phyloP scores from a whole-genome alignment of 2,329 filamentous ascomycete species.

The Penicillium freii region DNA sequence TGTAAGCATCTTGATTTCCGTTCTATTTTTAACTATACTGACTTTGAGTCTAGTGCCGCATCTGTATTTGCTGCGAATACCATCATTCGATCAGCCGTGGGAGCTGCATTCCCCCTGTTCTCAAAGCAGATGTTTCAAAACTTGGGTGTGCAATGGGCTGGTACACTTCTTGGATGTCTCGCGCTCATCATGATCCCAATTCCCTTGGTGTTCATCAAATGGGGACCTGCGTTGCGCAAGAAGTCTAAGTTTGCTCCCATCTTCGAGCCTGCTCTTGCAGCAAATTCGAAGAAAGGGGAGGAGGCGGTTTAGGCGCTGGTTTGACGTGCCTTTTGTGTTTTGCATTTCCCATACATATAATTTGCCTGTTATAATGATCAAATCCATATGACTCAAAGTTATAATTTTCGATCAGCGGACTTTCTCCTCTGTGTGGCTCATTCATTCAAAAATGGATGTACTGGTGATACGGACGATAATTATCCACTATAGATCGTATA shows the following conservation, averaged over 20 bases:
- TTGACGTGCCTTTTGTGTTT: not conserved
- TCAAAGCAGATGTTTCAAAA: constrained; percentile 40
- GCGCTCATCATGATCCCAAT: constrained; percentile 41
- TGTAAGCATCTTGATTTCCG: constrained; percentile 30
- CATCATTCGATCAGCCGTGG: constrained; percentile 38
- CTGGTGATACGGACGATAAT: too few species aligned
- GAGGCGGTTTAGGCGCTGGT: constrained; percentile 8
- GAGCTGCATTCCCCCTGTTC: constrained; percentile 39
- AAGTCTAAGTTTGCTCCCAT: constrained; percentile 30
- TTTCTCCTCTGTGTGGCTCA: not conserved
- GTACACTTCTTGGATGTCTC: constrained; percentile 40
- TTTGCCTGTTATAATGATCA: not conserved
- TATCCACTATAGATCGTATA: too few species aligned
- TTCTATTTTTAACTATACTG: not conserved
- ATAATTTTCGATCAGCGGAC: not conserved
- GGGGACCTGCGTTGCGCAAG: constrained; percentile 31
- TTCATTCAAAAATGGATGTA: not conserved
- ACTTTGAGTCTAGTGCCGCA: constrained; percentile 29
- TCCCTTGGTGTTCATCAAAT: constrained; percentile 34
- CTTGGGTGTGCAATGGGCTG: constrained; percentile 40
- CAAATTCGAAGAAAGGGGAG: not conserved
- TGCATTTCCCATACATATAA: not conserved
- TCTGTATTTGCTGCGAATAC: constrained; percentile 42
- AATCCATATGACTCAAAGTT: not conserved
- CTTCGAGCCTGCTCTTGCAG: not conserved